Base-by-base conservation (phyloP, 2,329 filamentous ascomycete species). In the Trichoderma polysporum region DNA sequence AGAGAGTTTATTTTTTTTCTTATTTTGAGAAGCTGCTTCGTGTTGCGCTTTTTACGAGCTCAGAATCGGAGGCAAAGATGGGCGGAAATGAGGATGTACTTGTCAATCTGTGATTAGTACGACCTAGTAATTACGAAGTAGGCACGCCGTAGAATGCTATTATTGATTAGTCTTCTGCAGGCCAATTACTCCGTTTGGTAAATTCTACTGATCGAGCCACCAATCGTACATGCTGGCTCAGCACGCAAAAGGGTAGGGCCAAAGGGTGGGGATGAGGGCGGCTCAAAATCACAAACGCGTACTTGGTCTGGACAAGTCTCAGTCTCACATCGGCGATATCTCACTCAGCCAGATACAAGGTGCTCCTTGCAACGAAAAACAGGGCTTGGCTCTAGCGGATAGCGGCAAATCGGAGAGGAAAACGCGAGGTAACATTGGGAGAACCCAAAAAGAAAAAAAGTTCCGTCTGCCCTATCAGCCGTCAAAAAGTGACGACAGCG, bases 1-100 rank as follows among this genome's bases (percentile, higher is more conserved):
- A 41, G 49, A 50, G 45, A 61, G 58, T 47, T 61, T 61, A 61
- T 61, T 61, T 17, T 37, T 45, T 60, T 61, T 39, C 45, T 61
- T 61, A 61, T 52, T 50, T 61, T 22, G 22, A 29, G 25, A 29
- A 13, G 15, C 7, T 41, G 54, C 13, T 31, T 35, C 35, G 31
- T 31, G 10, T 15, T 31, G 35, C 12, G 37, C 37, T n/a, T 45
- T 45, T 17, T 17, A 17, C 15, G n/a, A 2, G 3, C n/a, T 9
- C 2, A n/a, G 15, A n/a, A 3, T 45, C 9, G n/a, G 9, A 41
- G 17, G 37, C 37, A 17, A 41, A 17, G 9, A 4, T 3, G 7
- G 12, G 39, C 13, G 9, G 39, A 45, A 19, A 9, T 19, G 17
- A 41, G 37, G n/a, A 8, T n/a, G 17, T 39, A 10, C 8, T 19